phyloP scores from a whole-genome alignment of 2,329 filamentous ascomycete genomes.

The Lizonia empirigonia region DNA sequence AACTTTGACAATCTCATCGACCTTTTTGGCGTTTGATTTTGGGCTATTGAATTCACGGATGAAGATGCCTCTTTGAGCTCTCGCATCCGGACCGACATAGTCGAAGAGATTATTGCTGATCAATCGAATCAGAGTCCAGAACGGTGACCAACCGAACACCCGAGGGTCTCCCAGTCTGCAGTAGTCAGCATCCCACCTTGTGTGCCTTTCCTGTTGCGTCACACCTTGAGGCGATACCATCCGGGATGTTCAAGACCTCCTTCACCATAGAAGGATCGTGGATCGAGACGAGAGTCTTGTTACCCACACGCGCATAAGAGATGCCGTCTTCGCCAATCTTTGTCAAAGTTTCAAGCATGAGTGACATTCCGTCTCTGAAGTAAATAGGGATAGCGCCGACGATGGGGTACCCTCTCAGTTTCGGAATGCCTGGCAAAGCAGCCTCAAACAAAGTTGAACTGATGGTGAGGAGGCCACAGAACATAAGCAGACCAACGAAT shows the following conservation, averaged over 20 bases:
- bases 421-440: constrained; percentile 1
- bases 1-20: neutral
- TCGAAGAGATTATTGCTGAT: constrained; percentile 8
- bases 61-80: neutral
- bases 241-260: constrained; percentile 1
- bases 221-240: too few species aligned
- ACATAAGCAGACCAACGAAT: neutral
- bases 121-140: constrained; percentile 11
- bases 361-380: constrained; percentile 6
- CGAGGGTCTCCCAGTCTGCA: neutral
- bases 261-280: constrained; percentile 8
- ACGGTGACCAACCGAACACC: constrained; percentile 11
- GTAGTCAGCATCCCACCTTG: too few species aligned
- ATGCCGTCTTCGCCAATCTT: constrained; percentile 5
- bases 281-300: constrained; percentile 7
- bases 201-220: too few species aligned
- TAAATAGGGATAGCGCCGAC: constrained; percentile 9
- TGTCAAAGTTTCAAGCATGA: constrained; percentile 3
- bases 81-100: constrained; percentile 3
- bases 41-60: constrained; percentile 11
- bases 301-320: constrained; percentile 4
- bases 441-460: neutral
- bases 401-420: constrained; percentile 2
- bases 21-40: neutral
- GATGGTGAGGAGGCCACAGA: neutral